Base-by-base conservation (phyloP, 345 rosid species). In the Brassica incana region DNA sequence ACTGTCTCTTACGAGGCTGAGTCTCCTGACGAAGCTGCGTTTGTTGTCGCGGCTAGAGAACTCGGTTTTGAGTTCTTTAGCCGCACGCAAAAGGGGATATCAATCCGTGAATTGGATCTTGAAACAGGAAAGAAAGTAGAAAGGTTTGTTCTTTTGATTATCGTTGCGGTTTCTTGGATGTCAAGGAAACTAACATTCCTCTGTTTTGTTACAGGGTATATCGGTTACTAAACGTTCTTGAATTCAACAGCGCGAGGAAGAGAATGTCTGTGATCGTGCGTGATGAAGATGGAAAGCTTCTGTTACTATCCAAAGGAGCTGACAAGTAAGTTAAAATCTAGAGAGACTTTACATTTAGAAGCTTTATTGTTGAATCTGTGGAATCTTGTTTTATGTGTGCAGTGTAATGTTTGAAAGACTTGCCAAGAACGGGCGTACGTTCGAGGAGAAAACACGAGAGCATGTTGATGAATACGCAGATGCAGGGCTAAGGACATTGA, bases 11-110 rank as follows among this genome's bases (percentile, higher is more conserved):
- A 95, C 23, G 99, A 95, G 73, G 99, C 99, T 25, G 99, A 95
- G 82, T 92, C 97, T 64, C 99, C 99, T n/a, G 99, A 95, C 77
- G 99, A 95, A 85, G 97, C 99, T 45, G 94, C 99, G 0, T 95
- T 95, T 20, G 94, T 95, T 62, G 88, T 92, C 65, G 99, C 97
- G 6, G 99, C 99, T 2, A 82, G 93, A 69, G 97, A 95, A 60
- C 87, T 95, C 54, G 99, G 99, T 35, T 95, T 95, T 71, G 94
- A 88, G 80, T 95, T 95, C 81, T 91, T 80, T 72, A 91, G 87
- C 75, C 85, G 97, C 69, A 88, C 93, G 4, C 99, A 92, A 72
- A 86, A 87, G 3, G 90, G 90, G 71, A 87, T 92, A 35, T 88
- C 88, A n/a, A 52, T 94, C 65, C 84, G 76, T 11, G 99, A 92